phyloP scores from a whole-genome alignment of 1,139 yeast species.

The Zygosaccharomyces sapae region DNA sequence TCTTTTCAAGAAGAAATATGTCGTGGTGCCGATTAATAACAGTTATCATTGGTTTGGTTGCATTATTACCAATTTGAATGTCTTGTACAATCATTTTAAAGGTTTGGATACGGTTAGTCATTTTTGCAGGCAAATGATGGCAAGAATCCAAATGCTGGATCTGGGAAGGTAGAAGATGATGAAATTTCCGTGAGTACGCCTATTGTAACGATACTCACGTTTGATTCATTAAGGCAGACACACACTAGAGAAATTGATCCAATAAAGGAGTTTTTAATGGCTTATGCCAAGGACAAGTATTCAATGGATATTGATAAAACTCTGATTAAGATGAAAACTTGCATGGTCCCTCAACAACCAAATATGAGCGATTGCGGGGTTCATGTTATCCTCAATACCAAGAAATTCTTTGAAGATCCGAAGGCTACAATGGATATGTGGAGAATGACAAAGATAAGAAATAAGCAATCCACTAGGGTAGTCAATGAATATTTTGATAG shows the following conservation, averaged over 20 bases:
- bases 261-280: constrained; percentile 56
- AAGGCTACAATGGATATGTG: constrained; percentile 50
- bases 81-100: constrained; percentile 14
- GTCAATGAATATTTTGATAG: constrained; percentile 37
- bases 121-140: constrained; percentile 8
- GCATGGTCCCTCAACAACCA: constrained; percentile 75
- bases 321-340: constrained; percentile 43
- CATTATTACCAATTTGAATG: constrained; percentile 49
- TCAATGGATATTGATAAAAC: constrained; percentile 45
- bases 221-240: constrained; percentile 70
- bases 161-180: constrained; percentile 13
- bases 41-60: constrained; percentile 86
- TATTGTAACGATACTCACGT: constrained; percentile 55
- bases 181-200: constrained; percentile 25
- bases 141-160: constrained; percentile 5
- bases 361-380: constrained; percentile 95
- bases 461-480: constrained; percentile 19
- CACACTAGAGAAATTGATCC: constrained; percentile 55
- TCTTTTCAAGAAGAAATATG: constrained; percentile 54
- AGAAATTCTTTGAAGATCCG: constrained; percentile 56
- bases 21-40: constrained; percentile 80
- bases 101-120: constrained; percentile 6
- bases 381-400: constrained; percentile 77
- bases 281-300: constrained; percentile 66
- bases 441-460: constrained; percentile 37